phyloP scores from a whole-genome alignment of 192 early-diverging fungal genomes.

The Coemansia aciculifera region DNA sequence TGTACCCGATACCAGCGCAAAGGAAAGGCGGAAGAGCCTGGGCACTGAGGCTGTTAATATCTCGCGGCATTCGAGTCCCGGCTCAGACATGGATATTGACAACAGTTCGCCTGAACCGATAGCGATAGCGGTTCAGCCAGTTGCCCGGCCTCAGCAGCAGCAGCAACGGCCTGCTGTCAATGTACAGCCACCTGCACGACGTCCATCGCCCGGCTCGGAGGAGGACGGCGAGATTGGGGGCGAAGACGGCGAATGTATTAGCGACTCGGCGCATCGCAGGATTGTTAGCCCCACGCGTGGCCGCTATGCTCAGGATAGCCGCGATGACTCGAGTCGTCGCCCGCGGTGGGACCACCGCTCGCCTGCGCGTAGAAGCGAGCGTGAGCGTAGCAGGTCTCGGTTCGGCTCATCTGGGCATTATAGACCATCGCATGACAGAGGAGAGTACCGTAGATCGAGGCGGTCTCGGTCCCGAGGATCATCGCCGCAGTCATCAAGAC shows the following conservation, averaged over 20 bases:
- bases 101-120: slow-evolving; percentile 13
- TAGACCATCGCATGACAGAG: slow-evolving; percentile 10
- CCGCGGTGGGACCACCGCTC: background rate
- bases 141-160: slow-evolving; percentile 1
- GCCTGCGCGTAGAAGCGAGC: slow-evolving; percentile 6
- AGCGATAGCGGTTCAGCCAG: background rate
- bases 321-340: background rate
- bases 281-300: background rate
- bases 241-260: slow-evolving; percentile 34
- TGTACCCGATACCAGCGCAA: background rate
- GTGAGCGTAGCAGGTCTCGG: slow-evolving; percentile 18
- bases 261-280: background rate
- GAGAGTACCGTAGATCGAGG: slow-evolving; percentile 13
- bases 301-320: background rate
- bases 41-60: background rate
- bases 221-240: slow-evolving; percentile 51
- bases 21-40: background rate
- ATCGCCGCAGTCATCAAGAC: background rate
- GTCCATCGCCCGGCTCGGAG: slow-evolving; percentile 8
- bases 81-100: slow-evolving; percentile 49
- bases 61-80: background rate
- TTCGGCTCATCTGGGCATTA: background rate
- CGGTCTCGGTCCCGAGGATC: slow-evolving; percentile 23
- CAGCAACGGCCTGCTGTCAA: background rate
- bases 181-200: background rate